A percentile compares a stretch with the other conserved stretches of the same genome.
Conservation (phyloP, 2,329 filamentous ascomycete genomes). For the Botrytis fabae region DNA sequence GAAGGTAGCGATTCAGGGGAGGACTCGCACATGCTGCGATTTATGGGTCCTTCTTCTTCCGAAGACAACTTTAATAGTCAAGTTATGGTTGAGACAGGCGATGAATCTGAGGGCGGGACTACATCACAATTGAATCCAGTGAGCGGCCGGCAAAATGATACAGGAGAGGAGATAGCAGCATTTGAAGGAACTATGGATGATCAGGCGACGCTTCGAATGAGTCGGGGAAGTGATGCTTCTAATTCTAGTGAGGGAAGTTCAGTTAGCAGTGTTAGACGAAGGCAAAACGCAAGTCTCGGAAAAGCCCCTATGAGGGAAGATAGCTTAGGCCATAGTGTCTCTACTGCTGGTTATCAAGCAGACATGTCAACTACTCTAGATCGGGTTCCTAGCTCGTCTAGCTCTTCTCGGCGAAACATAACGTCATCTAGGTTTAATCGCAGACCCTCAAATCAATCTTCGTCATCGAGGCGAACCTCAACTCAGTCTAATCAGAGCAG, state of each 20-base stretch:
- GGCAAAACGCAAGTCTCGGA: constrained; percentile 12
- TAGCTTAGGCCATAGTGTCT: constrained; percentile 13
- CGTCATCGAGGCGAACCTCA: constrained; percentile 20
- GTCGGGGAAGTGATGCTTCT: constrained; percentile 17
- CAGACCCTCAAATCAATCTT: constrained; percentile 23
- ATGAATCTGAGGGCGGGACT: constrained; percentile 16
- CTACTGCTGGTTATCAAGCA: constrained; percentile 22
- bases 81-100: constrained; percentile 15
- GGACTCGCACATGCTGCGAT: constrained; percentile 22
- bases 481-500: constrained; percentile 5
- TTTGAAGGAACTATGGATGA: constrained; percentile 17
- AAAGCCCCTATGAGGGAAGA: constrained; percentile 23
- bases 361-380: constrained; percentile 22
- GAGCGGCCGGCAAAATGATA: background rate
- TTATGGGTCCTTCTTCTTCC: constrained; percentile 22
- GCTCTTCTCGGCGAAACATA: constrained; percentile 18
- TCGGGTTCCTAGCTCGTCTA: constrained; percentile 11
- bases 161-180: background rate
- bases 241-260: background rate
- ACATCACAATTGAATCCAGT: background rate
- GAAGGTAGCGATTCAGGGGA: constrained; percentile 22
- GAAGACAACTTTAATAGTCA: constrained; percentile 23
- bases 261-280: background rate
- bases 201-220: constrained; percentile 19
- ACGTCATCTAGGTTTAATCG: constrained; percentile 17